phyloP scores from a whole-genome alignment of 805 yeast species.

The Wickerhamomyces tratensis region DNA sequence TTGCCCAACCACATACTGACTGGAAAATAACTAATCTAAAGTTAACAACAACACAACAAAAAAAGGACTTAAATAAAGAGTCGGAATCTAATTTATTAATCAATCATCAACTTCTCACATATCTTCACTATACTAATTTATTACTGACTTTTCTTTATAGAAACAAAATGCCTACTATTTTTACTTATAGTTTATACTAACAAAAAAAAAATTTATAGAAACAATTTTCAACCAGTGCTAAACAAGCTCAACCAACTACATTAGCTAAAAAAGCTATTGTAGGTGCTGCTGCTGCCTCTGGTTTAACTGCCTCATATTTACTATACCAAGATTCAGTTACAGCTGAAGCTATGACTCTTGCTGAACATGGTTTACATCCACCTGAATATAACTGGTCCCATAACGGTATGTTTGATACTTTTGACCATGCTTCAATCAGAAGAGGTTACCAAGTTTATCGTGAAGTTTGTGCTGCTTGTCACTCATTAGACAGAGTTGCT shows the following conservation, averaged over 20 bases:
- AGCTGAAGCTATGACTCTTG: constrained; percentile 95
- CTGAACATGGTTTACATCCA: constrained; percentile 97
- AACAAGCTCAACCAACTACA: constrained; percentile 23
- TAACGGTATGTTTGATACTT: constrained; percentile 81
- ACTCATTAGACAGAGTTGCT: constrained; percentile 91
- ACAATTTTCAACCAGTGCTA: constrained; percentile 25
- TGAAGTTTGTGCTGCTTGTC: constrained; percentile 99
- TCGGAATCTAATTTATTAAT: no score
- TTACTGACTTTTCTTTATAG: no score
- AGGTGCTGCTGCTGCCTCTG: constrained; percentile 62
- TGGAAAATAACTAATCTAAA: no score
- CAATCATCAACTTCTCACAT: no score
- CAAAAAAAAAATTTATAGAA: constrained; percentile 6
- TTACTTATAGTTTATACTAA: no score
- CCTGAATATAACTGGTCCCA: constrained; percentile 93
- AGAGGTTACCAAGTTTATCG: constrained; percentile 98
- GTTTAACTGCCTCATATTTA: constrained; percentile 72
- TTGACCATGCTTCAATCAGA: constrained; percentile 92
- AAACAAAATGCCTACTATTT: no score
- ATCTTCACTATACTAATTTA: no score
- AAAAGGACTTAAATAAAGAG: no score
- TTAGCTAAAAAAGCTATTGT: constrained; percentile 40
- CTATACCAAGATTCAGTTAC: constrained; percentile 77
- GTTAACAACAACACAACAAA: no score
- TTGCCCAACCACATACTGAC: no score